Conservation (phyloP, 495 filamentous ascomycete species). For the Emericellopsis terricola region DNA sequence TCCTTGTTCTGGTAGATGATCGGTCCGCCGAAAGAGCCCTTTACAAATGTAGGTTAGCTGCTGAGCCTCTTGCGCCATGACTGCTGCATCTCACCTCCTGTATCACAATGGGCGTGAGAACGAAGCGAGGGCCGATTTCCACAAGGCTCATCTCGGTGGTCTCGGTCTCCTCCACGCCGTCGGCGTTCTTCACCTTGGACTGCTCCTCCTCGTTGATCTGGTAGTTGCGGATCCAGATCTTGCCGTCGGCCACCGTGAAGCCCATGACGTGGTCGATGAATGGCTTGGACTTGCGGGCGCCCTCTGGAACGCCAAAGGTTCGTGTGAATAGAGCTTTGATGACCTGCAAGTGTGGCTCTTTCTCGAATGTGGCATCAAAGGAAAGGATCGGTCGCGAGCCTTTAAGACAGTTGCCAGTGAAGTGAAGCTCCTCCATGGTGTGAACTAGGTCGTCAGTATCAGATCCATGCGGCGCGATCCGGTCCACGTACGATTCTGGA, state of each 20-base stretch:
- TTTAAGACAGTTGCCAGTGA: conserved; percentile 91
- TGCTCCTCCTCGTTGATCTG: conserved; percentile 74
- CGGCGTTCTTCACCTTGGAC: conserved; percentile 22
- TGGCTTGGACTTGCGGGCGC: conserved; percentile 75
- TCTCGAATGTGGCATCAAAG: conserved; percentile 76
- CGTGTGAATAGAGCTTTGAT: conserved; percentile 80
- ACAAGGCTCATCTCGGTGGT: conserved; percentile 66
- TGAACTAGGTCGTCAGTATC: conserved; percentile 35
- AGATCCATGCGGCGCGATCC: background rate
- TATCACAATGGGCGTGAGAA: conserved; percentile 90
- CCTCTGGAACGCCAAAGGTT: conserved; percentile 85
- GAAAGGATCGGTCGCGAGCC: conserved; percentile 88
- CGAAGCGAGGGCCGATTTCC: conserved; percentile 90
- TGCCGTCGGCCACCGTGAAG: conserved; percentile 83
- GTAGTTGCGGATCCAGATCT: conserved; percentile 93
- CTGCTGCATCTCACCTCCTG: conserved; percentile 67
- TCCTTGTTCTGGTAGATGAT: conserved; percentile 98
- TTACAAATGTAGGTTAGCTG: too few relatives aligned
- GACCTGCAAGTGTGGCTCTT: conserved; percentile 47
- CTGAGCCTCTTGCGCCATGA: too few relatives aligned
- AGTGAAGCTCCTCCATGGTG: conserved; percentile 91
- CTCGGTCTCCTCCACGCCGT: conserved; percentile 15
- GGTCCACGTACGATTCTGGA: conserved; percentile 37
- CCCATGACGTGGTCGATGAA: conserved; percentile 91
- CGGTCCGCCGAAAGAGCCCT: conserved; percentile 90